Evolutionary conservation across 768 basidiomycete species (phyloP), one percentile per base, ranked within the genome.

Genomic region (Leccinellum rugosiceps): DNA sequence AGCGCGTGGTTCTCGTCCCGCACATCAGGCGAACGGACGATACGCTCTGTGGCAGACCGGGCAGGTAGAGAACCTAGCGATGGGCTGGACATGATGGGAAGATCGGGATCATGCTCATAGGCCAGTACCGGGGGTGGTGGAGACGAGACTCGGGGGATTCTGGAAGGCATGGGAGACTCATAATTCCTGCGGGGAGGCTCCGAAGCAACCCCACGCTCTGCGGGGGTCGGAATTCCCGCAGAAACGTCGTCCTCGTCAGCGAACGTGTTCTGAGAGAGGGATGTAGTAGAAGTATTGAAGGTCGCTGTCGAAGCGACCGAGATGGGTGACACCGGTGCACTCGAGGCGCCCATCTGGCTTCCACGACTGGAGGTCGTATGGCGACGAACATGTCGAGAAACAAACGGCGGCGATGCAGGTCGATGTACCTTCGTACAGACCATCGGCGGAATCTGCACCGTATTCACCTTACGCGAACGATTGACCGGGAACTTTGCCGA

Each of bases 341-440:
- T 73, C 51, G 70, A 71, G 10, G 68, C 19, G 34, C 62, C 57
- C 54, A 58, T 64, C 46, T 72, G 70, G 53, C 68, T 44, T 25
- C 66, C 67, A 49, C 70, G 70, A 32, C 68, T 72, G 17, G 70
- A 72, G n/a, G 63, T 67, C 15, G 71, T 72, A 41, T 67, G 66
- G 15, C 72, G 70, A 59, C 71, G 71, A n/a, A 74, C 62, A 50
- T 70, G 71, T 28, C 71, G 70, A 47, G 63, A 50, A 26, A 72
- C 63, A 48, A 72, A 72, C 15, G 72, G 72, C n/a, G 71, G 70
- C 4, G 71, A 72, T n/a, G 60, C 71, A n/a, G 72, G 66, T 17
- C 66, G 53, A 43, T 66, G 56, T 1, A 63, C 62, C 38, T 67
- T 63, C 11, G 56, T 1, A 15, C 60, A 45, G 14, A 52, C 53